A percentile compares a stretch with the other conserved stretches of the same genome.
Conservation (phyloP, 192 early-diverging fungal species). For the Powellomyces hirtus region DNA sequence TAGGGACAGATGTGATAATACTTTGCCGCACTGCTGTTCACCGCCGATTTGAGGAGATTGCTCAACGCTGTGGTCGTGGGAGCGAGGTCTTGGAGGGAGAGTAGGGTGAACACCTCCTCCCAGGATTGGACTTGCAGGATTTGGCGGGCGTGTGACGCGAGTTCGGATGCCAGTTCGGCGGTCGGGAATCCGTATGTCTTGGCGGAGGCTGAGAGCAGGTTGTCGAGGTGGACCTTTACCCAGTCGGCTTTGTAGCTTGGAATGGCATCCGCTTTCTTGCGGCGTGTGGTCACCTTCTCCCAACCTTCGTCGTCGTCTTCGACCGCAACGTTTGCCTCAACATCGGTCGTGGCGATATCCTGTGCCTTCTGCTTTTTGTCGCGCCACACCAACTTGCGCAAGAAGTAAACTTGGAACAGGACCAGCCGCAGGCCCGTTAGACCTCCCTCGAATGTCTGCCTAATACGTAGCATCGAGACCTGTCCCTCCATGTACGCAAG, state of each 20-base stretch:
- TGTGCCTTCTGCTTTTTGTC: background rate
- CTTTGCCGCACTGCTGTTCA: background rate
- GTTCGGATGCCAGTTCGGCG: background rate
- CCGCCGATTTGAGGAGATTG: background rate
- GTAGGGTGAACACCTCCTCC: background rate
- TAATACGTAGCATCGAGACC: background rate
- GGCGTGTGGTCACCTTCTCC: background rate
- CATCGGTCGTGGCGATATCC: background rate
- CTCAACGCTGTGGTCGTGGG: background rate
- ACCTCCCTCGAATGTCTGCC: background rate
- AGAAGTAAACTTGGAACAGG: background rate
- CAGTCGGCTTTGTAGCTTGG: background rate
- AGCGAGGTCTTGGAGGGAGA: background rate
- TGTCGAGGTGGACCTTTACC: background rate
- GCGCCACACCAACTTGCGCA: background rate
- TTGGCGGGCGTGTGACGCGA: background rate
- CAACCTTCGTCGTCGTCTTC: background rate
- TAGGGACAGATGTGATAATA: background rate
- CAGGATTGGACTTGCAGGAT: background rate
- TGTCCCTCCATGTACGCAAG: slow-evolving; percentile 28
- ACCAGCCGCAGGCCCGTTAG: background rate
- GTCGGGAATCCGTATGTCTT: background rate
- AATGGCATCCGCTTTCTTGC: background rate
- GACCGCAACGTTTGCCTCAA: background rate
- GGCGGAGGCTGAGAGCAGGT: background rate